Percentiles rank a stretch among this genome's conserved stretches.
These are phyloP conservation scores for Tricholoma sp. DNA, from an alignment of 768 basidiomycete genomes.

Conservation along the genomic window DNA sequence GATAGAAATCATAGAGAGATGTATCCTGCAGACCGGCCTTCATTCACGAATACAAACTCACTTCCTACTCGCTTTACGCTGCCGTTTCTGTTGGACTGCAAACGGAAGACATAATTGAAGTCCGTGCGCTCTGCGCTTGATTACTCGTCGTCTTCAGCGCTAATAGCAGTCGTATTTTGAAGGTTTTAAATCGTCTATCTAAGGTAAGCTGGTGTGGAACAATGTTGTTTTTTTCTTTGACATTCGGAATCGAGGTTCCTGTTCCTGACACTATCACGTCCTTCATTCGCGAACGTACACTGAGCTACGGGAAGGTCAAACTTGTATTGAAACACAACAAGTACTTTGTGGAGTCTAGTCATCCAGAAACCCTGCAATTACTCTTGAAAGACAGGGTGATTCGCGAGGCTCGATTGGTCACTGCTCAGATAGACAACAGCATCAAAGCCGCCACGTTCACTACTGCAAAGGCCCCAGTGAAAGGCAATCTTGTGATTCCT, in stretches of 20 bases:
- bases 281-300: conserved; percentile 89
- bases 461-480: conserved; percentile 74
- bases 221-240: not conserved
- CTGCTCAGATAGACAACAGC: conserved; percentile 64
- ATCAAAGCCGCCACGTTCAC: conserved; percentile 75
- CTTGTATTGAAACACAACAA: conserved; percentile 97
- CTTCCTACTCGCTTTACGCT: conserved; percentile 95
- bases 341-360: conserved; percentile 94
- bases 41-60: conserved; percentile 99
- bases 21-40: conserved; percentile 72
- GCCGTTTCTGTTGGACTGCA: conserved; percentile 98
- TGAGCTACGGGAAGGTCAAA: conserved; percentile 98
- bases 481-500: conserved; percentile 80
- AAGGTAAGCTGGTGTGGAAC: conserved; percentile 42
- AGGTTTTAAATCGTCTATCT: conserved; percentile 79
- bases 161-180: conserved; percentile 18
- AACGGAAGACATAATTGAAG: conserved; percentile 98
- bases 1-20: conserved; percentile 25
- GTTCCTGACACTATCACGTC: conserved; percentile 81
- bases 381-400: conserved; percentile 85
- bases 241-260: conserved; percentile 59
- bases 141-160: conserved; percentile 12
- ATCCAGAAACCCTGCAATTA: conserved; percentile 87
- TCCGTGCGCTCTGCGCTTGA: conserved; percentile 40
- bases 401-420: conserved; percentile 74